A percentile compares a stretch with the other conserved stretches of the same genome.
Conservation (phyloP, 169 alveolate genomes). For the Amoebophrya sp. region DNA sequence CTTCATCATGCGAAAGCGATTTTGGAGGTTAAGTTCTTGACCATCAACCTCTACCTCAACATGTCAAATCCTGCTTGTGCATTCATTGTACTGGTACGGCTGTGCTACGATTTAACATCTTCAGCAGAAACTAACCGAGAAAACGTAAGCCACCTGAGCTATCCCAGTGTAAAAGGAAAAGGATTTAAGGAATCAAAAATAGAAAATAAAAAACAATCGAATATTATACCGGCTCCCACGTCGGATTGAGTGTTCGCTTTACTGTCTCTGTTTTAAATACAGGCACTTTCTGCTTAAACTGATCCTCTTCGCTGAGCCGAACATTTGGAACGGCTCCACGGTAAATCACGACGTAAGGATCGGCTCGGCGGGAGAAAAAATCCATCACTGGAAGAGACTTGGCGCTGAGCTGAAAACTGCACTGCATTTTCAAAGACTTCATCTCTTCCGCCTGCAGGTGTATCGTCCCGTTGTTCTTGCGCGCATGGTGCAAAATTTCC, state of each 20-base stretch:
- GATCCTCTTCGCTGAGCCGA: neutral
- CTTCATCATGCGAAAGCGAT: too few species aligned
- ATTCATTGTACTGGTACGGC: neutral
- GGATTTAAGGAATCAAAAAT: too few species aligned
- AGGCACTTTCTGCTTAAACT: constrained; percentile 7
- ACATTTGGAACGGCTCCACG: neutral
- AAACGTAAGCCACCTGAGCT: too few species aligned
- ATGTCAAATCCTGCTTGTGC: too few species aligned
- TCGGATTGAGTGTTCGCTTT: neutral
- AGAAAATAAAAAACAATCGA: neutral
- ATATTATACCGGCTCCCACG: neutral
- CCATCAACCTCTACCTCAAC: too few species aligned
- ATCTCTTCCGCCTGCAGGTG: neutral
- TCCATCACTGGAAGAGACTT: neutral
- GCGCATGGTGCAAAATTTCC: neutral
- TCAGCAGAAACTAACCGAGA: too few species aligned
- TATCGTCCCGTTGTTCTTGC: neutral
- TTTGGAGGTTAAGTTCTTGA: too few species aligned
- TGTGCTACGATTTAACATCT: neutral
- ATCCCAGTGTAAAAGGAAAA: too few species aligned
- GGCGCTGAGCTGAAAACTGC: neutral
- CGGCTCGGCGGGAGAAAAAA: neutral
- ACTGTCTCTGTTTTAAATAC: neutral
- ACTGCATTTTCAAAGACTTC: neutral
- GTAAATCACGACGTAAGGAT: neutral